Conservation (phyloP, 108 stramenopile genomes). For the Conticribra guillardii region DNA sequence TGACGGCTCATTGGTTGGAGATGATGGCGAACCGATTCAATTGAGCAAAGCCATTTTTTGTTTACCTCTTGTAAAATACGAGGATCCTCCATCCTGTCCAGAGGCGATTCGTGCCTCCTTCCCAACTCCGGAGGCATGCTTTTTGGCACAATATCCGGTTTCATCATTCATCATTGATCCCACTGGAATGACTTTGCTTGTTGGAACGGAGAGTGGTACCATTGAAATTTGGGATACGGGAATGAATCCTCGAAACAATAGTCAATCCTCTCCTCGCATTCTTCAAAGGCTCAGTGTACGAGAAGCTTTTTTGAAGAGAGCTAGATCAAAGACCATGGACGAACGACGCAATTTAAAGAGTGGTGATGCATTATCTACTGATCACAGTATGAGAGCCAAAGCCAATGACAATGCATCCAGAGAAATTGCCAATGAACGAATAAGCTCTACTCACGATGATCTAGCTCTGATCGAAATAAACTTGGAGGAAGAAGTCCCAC, state of each 20-base stretch:
- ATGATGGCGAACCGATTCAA: slow-evolving; percentile 37
- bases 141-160: slow-evolving; percentile 52
- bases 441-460: slow-evolving; percentile 23
- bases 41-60: slow-evolving; percentile 33
- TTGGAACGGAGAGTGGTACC: slow-evolving; percentile 53
- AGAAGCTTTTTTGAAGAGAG: slow-evolving; percentile 31
- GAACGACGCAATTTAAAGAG: background rate
- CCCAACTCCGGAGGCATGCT: slow-evolving; percentile 37
- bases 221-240: slow-evolving; percentile 61
- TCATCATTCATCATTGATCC: slow-evolving; percentile 49
- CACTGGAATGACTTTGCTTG: slow-evolving; percentile 48
- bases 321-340: slow-evolving; percentile 33
- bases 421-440: background rate
- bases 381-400: slow-evolving; percentile 5
- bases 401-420: background rate
- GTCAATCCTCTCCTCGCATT: slow-evolving; percentile 10
- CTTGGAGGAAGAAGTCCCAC: slow-evolving; percentile 22
- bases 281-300: slow-evolving; percentile 34
- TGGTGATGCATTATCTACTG: background rate
- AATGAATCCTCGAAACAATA: background rate
- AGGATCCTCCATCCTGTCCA: slow-evolving; percentile 2
- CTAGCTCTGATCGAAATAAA: slow-evolving; percentile 26
- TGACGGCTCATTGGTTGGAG: slow-evolving; percentile 31
- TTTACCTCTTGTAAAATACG: slow-evolving; percentile 31
- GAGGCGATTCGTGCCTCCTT: slow-evolving; percentile 37